Evolutionary conservation across 2,329 filamentous ascomycete species (phyloP), one percentile per base, ranked within the genome.

Genomic region (Myrmaecium sp.): DNA sequence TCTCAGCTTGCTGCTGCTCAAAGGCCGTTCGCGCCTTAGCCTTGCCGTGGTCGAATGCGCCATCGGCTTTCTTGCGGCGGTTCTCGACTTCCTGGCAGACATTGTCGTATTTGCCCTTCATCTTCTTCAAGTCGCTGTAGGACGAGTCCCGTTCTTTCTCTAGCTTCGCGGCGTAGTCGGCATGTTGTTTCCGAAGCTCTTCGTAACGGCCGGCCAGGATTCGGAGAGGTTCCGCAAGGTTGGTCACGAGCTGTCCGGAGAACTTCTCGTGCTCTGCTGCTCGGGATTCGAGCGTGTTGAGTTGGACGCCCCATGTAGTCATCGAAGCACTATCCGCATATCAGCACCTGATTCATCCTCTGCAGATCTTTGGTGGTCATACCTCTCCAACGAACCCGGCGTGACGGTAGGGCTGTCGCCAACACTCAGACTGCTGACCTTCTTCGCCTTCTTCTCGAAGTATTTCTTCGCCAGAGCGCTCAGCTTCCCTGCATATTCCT

Each of bases 41-140:
- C 57, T 93, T 94, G 50, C 67, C 60, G 41, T 73, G 64, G 37
- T 95, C 86, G 44, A 89, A 91, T n/a, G 83, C 73, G 24, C 77
- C 77, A 44, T 98, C 89, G 26, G 78, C 74, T 64, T 98, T 98
- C 60, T 94, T 95, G 43, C 89, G 76, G 51, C 77, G 75, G 38
- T 74, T 80, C 58, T 98, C 89, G 14, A 98, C 81, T 48, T 95
- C 89, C 53, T 93, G 83, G 49, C 89, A 98, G 11, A 75, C 73
- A 10, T 71, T 68, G 52, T 98, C 89, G 50, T 98, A 98, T 59
- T 91, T 92, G 31, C 67, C 70, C 58, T 98, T 98, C 35, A 69
- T 70, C 55, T 95, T 98, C 49, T 77, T 77, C 38, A 98, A 57
- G 27, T 95, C 84, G 17, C 64, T 65, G 45, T 92, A 94, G 7